Evolutionary conservation across 176 grass and related monocot genomes (phyloP).

Genomic region (Hordeum marinum): DNA sequence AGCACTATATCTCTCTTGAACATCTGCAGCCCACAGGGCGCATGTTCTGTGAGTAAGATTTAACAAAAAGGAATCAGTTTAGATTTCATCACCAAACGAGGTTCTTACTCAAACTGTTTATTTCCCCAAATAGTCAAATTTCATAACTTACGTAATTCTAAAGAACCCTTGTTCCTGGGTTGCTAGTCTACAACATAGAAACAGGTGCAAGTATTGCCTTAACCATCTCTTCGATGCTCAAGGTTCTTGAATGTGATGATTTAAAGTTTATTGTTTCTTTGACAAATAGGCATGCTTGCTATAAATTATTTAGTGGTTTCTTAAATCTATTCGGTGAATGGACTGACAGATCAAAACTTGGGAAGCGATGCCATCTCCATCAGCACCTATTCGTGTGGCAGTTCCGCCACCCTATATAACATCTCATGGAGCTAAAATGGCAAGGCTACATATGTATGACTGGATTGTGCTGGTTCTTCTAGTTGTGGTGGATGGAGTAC

Average conservation of each 20-base stretch:
- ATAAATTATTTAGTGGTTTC: not conserved
- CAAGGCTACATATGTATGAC: constrained; percentile 55
- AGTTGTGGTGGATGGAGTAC: constrained; percentile 46
- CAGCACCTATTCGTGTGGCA: constrained; percentile 19
- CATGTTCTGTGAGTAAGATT: not conserved
- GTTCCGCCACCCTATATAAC: constrained; percentile 29
- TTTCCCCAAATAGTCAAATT: not conserved
- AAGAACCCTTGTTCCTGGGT: not conserved
- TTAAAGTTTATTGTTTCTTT: not conserved
- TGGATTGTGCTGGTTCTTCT: constrained; percentile 69
- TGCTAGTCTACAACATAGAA: not conserved
- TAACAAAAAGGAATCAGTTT: not conserved
- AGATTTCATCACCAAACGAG: not conserved
- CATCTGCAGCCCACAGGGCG: not conserved
- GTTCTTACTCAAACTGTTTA: not conserved
- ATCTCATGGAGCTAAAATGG: constrained; percentile 62
- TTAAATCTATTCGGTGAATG: not conserved
- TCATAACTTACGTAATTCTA: not conserved
- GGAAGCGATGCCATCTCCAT: constrained; percentile 28
- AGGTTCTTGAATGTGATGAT: not conserved
- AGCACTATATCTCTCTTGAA: not conserved
- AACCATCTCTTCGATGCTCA: not conserved
- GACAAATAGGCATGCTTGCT: not conserved
- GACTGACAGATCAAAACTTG: constrained; percentile 1
- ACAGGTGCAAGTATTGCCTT: not conserved